A percentile compares a stretch with the other conserved stretches of the same genome.
phyloP scores from a whole-genome alignment of 192 early-diverging fungal species.

The Spinellus fusiger region DNA sequence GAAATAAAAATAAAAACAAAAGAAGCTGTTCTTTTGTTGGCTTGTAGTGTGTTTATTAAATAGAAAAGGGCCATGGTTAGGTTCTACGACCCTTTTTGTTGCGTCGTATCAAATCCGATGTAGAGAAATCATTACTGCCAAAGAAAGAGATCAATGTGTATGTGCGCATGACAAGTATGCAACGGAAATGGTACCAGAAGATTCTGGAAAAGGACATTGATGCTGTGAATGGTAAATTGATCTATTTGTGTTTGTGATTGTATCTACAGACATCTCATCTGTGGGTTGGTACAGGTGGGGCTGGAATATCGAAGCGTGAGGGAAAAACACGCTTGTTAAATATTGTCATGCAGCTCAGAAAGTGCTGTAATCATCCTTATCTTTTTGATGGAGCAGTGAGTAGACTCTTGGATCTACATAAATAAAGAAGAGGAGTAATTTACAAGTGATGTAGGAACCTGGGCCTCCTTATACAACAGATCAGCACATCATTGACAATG shows the following conservation, averaged over 20 bases:
- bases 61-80: too few species aligned
- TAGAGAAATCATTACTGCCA: slow-evolving; percentile 91
- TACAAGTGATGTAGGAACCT: slow-evolving; percentile 80
- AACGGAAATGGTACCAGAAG: slow-evolving; percentile 92
- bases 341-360: slow-evolving; percentile 93
- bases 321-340: slow-evolving; percentile 90
- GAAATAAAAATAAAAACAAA: too few species aligned
- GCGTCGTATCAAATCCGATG: slow-evolving; percentile 88
- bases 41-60: too few species aligned
- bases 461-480: slow-evolving; percentile 96
- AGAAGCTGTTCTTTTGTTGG: too few species aligned
- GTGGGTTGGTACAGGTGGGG: slow-evolving; percentile 38
- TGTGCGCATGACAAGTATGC: slow-evolving; percentile 90
- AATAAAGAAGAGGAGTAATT: neutral
- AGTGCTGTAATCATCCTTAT: slow-evolving; percentile 96
- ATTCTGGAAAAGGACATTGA: slow-evolving; percentile 96
- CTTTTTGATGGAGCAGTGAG: slow-evolving; percentile 72
- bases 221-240: slow-evolving; percentile 82
- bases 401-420: neutral
- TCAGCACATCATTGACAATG: slow-evolving; percentile 89
- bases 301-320: slow-evolving; percentile 60
- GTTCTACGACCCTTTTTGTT: slow-evolving; percentile 81
- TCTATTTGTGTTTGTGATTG: neutral
- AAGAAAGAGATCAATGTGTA: slow-evolving; percentile 94
- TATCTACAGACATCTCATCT: neutral